Base-by-base conservation (phyloP, 1,284 basidiomycete species). In the Ustilago sp. region DNA sequence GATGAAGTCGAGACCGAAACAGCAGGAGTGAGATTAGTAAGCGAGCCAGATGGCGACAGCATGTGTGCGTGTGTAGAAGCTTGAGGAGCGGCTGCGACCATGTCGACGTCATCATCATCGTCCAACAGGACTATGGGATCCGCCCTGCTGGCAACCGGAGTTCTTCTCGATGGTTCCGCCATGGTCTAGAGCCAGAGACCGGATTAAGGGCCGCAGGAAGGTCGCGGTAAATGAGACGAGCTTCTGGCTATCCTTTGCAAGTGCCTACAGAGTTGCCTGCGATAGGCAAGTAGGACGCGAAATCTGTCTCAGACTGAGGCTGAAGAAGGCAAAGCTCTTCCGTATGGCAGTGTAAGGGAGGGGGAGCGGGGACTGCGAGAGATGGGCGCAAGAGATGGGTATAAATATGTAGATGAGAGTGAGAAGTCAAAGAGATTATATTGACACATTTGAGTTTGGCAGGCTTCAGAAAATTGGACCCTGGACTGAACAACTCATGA, bases 11-110 rank as follows among this genome's bases (percentile, higher is more conserved):
- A 15, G 34, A 76, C 65, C 4, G 74, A 76, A 34, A 72, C 56
- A 8, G 74, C 74, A 1, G 74, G 74, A 2, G 74, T 76, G 2
- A 76, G 43, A 15, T 72, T 60, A 34, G 55, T 47, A 23, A 75
- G 58, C 3, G 73, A 67, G 6, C 3, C 38, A 1, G 60, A 31
- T 6, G 68, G 58, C 1, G 70, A 73, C 3, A 11, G 61, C 5
- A 15, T 38, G 13, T 34, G 23, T 1, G 59, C 12, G 12, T 31
- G 41, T 2, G 34, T 31, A 11, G 35, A 17, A 6, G 58, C 11
- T 13, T 38, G 47, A 8, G 38, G 36, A 15, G 23, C 17, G 1
- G 55, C 52, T 3, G 61, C 35, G 0, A 55, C 8, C 39, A 57
- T 56, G 7, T 47, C 54, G 7, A 51, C 47, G 13, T 59, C 61